Evolutionary conservation across 495 filamentous ascomycete genomes (phyloP), one percentile per base, ranked within the genome.

Genomic region (Emericellopsis terricola): DNA sequence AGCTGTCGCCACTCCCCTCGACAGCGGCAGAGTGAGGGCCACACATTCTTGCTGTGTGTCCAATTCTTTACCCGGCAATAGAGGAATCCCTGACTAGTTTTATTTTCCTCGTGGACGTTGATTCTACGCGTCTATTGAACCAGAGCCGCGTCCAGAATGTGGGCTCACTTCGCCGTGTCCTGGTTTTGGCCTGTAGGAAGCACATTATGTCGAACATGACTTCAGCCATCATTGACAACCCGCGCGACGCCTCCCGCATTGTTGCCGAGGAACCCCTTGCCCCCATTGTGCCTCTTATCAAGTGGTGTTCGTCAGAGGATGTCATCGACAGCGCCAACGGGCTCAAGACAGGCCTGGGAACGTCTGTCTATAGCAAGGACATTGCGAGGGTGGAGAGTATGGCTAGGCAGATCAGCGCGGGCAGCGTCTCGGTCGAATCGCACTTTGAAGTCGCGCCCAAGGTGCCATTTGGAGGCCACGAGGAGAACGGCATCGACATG

Each of bases 401-500:
- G 18, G 71, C 67, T 0, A 39, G 53, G 11, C 52, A 54, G 21
- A 50, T 77, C 15, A 55, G 68, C 40, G 61, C 65, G 0, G 73
- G 71, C 2, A 60, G 46, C 15, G 68, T 76, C 15, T 76, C 64
- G 63, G 65, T 76, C 27, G 75, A 76, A 47, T 50, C 48, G 41
- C 55, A 23, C 57, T 58, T 6, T 50, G 60, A 39, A 64, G 59
- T 30, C 65, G 66, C 38, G 65, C 60, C 1, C 65, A 64, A 38
- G 15, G 17, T 38, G 13, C 36, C 36, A 32, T 79, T 79, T 44
- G 64, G 56, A 11, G 76, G 76, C 11, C 64, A 70, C 47, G 78
- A 80, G 59, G 59, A 74, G 39, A 69, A 62, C 38, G 76, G 77
- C 1, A 66, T 76, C 37, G 76, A 76, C 13, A 29, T 20, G 14